Conservation (phyloP, 805 yeast species). For the Ogataea kodamae region DNA sequence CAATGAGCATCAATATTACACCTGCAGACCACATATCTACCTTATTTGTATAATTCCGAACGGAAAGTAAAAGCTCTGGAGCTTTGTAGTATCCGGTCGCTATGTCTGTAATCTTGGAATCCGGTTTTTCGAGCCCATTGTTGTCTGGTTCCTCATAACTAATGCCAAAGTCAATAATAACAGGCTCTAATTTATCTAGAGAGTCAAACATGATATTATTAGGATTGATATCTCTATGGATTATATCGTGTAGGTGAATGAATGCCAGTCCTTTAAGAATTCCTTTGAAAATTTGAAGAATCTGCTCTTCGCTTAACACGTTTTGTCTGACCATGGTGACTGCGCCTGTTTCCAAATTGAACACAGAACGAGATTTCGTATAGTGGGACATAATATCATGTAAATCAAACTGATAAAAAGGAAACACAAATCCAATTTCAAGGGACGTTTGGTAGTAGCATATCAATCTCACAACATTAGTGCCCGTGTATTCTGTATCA, state of each 20-base stretch:
- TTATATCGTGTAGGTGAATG: conserved; percentile 62
- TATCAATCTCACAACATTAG: conserved; percentile 19
- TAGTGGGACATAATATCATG: conserved; percentile 31
- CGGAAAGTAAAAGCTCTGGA: conserved; percentile 68
- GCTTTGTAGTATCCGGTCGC: conserved; percentile 68
- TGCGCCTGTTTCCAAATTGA: conserved; percentile 19
- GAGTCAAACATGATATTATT: conserved; percentile 47
- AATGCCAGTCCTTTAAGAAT: conserved; percentile 49
- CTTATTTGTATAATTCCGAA: conserved; percentile 47
- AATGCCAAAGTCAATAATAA: conserved; percentile 42
- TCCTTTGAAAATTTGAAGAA: conserved; percentile 34
- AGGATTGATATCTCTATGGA: conserved; percentile 77
- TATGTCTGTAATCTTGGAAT: conserved; percentile 50
- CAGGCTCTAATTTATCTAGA: conserved; percentile 26
- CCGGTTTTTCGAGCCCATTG: conserved; percentile 59
- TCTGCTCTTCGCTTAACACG: conserved; percentile 12
- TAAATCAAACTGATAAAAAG: conserved; percentile 37
- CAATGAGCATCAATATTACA: conserved; percentile 53
- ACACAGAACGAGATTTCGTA: conserved; percentile 31
- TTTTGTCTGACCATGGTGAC: conserved; percentile 14
- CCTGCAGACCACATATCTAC: conserved; percentile 77
- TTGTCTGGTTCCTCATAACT: conserved; percentile 45
- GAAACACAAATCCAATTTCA: conserved; percentile 42
- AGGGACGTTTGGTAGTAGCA: conserved; percentile 20
- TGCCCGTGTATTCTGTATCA: not conserved